Conservation (phyloP, 768 basidiomycete genomes). For the Mycena albidolilacea region DNA sequence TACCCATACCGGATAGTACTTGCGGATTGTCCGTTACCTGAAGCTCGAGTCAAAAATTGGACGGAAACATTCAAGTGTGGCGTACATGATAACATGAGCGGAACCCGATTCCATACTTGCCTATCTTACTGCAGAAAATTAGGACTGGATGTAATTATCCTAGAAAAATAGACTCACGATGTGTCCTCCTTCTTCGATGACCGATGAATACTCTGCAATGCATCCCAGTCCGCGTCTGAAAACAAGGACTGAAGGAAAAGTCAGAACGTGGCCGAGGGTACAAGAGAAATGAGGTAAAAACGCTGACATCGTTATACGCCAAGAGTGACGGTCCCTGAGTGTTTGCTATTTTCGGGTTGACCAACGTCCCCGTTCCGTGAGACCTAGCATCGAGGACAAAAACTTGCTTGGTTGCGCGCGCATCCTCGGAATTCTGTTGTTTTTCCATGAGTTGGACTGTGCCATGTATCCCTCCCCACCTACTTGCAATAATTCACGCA, state of each 20-base stretch:
- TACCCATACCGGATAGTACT: slow-evolving; percentile 54
- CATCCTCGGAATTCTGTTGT: slow-evolving; percentile 64
- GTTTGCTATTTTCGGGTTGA: slow-evolving; percentile 45
- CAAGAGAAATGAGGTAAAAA: too few species aligned
- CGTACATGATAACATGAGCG: slow-evolving; percentile 66
- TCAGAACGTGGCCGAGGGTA: too few species aligned
- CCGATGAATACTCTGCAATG: slow-evolving; percentile 57
- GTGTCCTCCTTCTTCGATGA: slow-evolving; percentile 64
- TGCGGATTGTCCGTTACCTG: slow-evolving; percentile 67
- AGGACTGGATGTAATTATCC: slow-evolving; percentile 12
- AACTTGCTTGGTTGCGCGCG: slow-evolving; percentile 54
- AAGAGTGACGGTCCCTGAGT: slow-evolving; percentile 63
- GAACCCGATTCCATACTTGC: slow-evolving; percentile 69
- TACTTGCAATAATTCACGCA: slow-evolving; percentile 57
- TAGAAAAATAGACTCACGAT: slow-evolving; percentile 50
- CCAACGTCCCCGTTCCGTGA: slow-evolving; percentile 45
- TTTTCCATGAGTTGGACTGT: too few species aligned
- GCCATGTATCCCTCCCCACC: too few species aligned
- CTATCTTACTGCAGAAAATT: slow-evolving; percentile 58
- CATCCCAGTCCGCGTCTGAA: slow-evolving; percentile 58
- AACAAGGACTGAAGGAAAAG: slow-evolving; percentile 47
- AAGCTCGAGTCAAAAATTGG: background rate
- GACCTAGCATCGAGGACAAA: slow-evolving; percentile 59
- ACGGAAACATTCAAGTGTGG: background rate
- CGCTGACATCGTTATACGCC: slow-evolving; percentile 57